Evolutionary conservation across 768 basidiomycete genomes (phyloP).

Genomic region (Russula sp.): DNA sequence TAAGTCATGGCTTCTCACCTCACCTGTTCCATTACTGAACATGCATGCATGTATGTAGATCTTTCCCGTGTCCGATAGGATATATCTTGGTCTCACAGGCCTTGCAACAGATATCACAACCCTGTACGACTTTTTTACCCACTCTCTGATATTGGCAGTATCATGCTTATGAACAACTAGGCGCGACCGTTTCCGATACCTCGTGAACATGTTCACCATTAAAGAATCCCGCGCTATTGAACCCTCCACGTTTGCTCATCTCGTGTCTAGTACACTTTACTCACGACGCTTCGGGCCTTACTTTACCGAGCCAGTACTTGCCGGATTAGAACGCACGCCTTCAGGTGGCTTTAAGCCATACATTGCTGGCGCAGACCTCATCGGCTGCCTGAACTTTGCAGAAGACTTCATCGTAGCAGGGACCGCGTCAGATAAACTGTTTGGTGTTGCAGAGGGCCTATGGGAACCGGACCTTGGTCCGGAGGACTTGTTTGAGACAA

Average conservation of each 20-base stretch:
- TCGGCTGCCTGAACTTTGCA: constrained; percentile 89
- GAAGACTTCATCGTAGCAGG: constrained; percentile 98
- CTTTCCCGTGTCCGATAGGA: constrained; percentile 89
- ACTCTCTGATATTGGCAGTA: too few species aligned
- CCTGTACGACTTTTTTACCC: constrained; percentile 51
- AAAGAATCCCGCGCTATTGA: constrained; percentile 98
- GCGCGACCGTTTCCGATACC: constrained; percentile 85
- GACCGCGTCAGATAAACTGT: constrained; percentile 87
- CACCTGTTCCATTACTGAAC: background rate
- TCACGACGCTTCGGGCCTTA: constrained; percentile 95
- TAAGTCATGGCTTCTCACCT: constrained; percentile 35
- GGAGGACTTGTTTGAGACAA: constrained; percentile 97
- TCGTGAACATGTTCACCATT: constrained; percentile 99
- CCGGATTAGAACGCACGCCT: constrained; percentile 75
- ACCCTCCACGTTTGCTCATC: constrained; percentile 93
- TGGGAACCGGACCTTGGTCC: constrained; percentile 98
- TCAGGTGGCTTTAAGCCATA: constrained; percentile 80
- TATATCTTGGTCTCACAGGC: constrained; percentile 89
- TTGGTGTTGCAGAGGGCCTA: constrained; percentile 95
- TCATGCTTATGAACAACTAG: constrained; percentile 40
- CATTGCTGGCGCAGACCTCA: constrained; percentile 92
- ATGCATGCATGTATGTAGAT: constrained; percentile 53
- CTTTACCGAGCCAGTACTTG: constrained; percentile 95
- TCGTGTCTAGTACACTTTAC: constrained; percentile 93
- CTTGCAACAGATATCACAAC: constrained; percentile 92